Evolutionary conservation across 345 rosid genomes (phyloP), one percentile per base, ranked within the genome.

Genomic region (Euphorbia lathyris): DNA sequence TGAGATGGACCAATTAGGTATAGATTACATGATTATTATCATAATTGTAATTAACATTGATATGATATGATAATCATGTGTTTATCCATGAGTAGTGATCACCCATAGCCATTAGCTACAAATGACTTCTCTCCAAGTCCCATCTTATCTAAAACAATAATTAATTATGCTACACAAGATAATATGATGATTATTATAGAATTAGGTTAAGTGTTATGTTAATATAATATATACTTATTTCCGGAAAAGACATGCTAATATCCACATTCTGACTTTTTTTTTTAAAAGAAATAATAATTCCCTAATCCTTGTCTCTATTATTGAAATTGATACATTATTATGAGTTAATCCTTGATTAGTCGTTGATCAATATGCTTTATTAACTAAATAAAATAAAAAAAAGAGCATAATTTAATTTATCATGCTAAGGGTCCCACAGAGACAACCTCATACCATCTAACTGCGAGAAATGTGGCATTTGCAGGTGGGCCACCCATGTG

Each of bases 371-470:
- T n/a, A n/a, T 36, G 1, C 3, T 32, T 32, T 2, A 32, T 32
- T 9, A 2, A 0, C 16, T 22, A 43, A 14, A 12, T 22, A 11
- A 19, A 60, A 9, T 2, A 13, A 32, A 53, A 34, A 59, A 26
- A 27, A 10, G 5, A n/a, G 45, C 19, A 43, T 45, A 9, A 58
- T 22, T 3, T 45, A 2, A 0, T 5, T n/a, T n/a, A n/a, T n/a
- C n/a, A n/a, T n/a, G n/a, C n/a, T n/a, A n/a, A n/a, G 61, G 40
- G 32, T 12, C 67, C 52, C n/a, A 38, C 66, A 0, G 0, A 27
- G 77, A 72, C 29, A 30, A 61, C 17, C 51, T 19, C 59, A n/a
- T 29, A 64, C 73, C 67, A 62, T 63, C 75, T 73, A 61, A 71
- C 72, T 10, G 36, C 36, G 5, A 32, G 36, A 32, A n/a, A n/a